Conservation (phyloP, 306 rosid genomes). For the Hippophae gyantsensis region DNA sequence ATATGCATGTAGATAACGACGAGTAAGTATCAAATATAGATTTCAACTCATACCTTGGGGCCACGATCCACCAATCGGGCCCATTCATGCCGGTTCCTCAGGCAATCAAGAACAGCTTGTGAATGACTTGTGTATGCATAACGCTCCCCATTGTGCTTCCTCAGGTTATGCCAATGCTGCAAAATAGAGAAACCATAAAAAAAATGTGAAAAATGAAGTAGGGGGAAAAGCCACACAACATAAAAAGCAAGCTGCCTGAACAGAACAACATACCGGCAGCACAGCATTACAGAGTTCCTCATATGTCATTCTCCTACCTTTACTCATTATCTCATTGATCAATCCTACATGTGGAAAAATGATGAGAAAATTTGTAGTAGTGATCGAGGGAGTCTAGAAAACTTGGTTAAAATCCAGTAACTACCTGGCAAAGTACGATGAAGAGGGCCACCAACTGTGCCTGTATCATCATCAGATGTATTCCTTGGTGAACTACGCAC, state of each 20-base stretch:
- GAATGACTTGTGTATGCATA: constrained; percentile 95
- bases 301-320: constrained; percentile 83
- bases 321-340: constrained; percentile 92
- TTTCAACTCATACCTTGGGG: constrained; percentile 62
- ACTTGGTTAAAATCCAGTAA: constrained; percentile 1
- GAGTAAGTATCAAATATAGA: not conserved
- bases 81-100: constrained; percentile 93
- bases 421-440: constrained; percentile 94
- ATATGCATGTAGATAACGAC: not conserved
- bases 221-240: constrained; percentile 6
- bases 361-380: constrained; percentile 18
- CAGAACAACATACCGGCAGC: constrained; percentile 57
- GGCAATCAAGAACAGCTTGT: constrained; percentile 96
- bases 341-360: constrained; percentile 47
- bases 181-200: constrained; percentile 14
- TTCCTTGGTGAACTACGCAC: constrained; percentile 57
- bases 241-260: not conserved
- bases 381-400: not conserved
- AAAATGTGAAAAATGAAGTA: not conserved
- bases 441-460: constrained; percentile 64
- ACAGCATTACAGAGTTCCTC: constrained; percentile 93
- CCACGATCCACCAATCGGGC: constrained; percentile 94
- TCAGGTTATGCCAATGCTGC: constrained; percentile 95
- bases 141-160: constrained; percentile 98
- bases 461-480: constrained; percentile 71